Base-by-base conservation (phyloP, 352 stramenopile genomes). In the Globisporangium lucens region DNA sequence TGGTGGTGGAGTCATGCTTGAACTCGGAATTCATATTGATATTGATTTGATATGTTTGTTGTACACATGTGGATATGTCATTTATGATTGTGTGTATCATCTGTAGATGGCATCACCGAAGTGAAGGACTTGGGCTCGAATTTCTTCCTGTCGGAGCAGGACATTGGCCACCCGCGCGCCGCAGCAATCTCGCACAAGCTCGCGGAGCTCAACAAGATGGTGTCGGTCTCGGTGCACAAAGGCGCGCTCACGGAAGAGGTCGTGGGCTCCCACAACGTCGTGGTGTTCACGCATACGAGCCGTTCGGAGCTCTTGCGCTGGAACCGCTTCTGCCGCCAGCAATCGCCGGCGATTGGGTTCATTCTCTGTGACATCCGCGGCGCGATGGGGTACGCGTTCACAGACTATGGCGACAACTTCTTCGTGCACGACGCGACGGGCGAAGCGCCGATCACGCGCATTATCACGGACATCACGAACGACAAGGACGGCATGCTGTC, bases 191-290 rank as follows among this genome's bases (percentile, higher is more conserved):
- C 80, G 27, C 83, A 94, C 76, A 91, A 90, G 76, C 78, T 98
- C 35, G 85, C 89, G 35, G 93, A 97, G 72, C 79, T 98, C 8
- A 98, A 98, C 81, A 94, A 95, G 73, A 91, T 96, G 79, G 90
- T 97, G 65, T 76, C 73, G 0, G 86, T 97, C 2, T 80, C 76
- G 9, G 82, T 96, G 64, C 83, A 95, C 74, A 70, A 77, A 2
- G 90, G 90, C 0, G 56, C 69, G 29, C 75, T 93, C 13, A 91
- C 83, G 2, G 83, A 91, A 61, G 79, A 77, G 12, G 71, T 89
- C 46, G 80, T 93, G 51, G 79, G 73, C 22, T 73, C 70, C 58
- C 89, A 98, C 75, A 89, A 94, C 36, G 89, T 96, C 57, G 83
- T 98, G 41, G 90, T 98, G 33, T 97, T 97, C 72, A 91, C 89